Conservation (phyloP, 352 stramenopile species). For the Phytophthora chlamydospora region DNA sequence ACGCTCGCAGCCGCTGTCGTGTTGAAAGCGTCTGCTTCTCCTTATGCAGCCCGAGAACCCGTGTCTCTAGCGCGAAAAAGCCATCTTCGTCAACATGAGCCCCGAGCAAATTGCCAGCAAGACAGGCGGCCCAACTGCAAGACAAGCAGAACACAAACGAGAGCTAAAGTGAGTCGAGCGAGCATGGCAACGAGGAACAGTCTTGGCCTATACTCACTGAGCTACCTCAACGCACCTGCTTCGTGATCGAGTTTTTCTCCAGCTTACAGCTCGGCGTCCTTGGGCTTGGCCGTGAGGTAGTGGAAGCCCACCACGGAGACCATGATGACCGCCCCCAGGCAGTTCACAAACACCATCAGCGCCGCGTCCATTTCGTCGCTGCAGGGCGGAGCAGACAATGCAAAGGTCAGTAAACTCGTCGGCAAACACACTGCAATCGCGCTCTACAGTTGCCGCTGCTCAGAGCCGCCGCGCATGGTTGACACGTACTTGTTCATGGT, state of each 20-base stretch:
- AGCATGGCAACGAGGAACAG: background rate
- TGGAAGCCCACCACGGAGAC: slow-evolving; percentile 89
- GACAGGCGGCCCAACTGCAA: slow-evolving; percentile 3
- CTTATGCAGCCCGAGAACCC: slow-evolving; percentile 3
- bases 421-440: slow-evolving; percentile 5
- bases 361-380: slow-evolving; percentile 89
- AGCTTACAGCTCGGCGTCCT: slow-evolving; percentile 80
- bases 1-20: background rate
- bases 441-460: background rate
- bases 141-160: background rate
- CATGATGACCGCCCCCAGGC: slow-evolving; percentile 87
- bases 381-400: slow-evolving; percentile 6
- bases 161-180: slow-evolving; percentile 7
- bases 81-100: background rate
- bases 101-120: background rate
- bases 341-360: slow-evolving; percentile 91
- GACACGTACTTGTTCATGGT: slow-evolving; percentile 57
- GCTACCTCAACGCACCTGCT: slow-evolving; percentile 5
- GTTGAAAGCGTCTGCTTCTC: background rate
- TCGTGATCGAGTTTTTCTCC: background rate
- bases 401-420: slow-evolving; percentile 6
- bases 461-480: no score
- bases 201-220: background rate
- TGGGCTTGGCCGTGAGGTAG: slow-evolving; percentile 84
- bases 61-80: background rate